phyloP scores from a whole-genome alignment of 2,329 filamentous ascomycete genomes.

The Lachnellula arida region DNA sequence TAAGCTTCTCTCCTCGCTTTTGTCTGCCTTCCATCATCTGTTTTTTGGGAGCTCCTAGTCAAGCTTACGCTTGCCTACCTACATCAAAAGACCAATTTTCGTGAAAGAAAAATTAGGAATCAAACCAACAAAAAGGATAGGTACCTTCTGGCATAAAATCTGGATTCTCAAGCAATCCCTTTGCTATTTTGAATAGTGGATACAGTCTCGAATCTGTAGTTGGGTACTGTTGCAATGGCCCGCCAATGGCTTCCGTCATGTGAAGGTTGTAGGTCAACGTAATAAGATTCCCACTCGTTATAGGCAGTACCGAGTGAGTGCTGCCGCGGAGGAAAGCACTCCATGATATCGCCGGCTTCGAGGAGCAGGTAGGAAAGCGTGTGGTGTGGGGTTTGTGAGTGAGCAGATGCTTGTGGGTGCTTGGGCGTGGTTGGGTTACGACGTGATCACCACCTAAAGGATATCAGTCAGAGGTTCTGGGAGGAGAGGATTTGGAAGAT shows the following conservation, averaged over 20 bases:
- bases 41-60: too few species aligned
- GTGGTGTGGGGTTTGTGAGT: conserved; percentile 5
- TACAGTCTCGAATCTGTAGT: conserved; percentile 32
- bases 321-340: conserved; percentile 51
- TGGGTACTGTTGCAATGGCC: conserved; percentile 9
- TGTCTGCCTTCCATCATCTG: too few species aligned
- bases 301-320: conserved; percentile 47
- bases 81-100: not conserved
- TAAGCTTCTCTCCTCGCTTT: not conserved
- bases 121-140: conserved; percentile 7
- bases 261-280: conserved; percentile 59
- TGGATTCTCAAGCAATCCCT: conserved; percentile 28
- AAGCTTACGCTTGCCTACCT: too few species aligned
- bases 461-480: not conserved
- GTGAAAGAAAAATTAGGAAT: not conserved
- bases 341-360: conserved; percentile 35
- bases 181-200: conserved; percentile 34
- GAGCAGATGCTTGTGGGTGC: conserved; percentile 6
- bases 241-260: conserved; percentile 33
- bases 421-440: conserved; percentile 5
- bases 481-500: not conserved
- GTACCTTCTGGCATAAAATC: conserved; percentile 37
- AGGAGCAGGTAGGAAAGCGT: not conserved
- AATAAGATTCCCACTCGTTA: conserved; percentile 48
- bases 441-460: conserved; percentile 20